These are phyloP conservation scores for Lomentospora prolificans DNA, from an alignment of 2,329 filamentous ascomycete species.

Conservation along the genomic window DNA sequence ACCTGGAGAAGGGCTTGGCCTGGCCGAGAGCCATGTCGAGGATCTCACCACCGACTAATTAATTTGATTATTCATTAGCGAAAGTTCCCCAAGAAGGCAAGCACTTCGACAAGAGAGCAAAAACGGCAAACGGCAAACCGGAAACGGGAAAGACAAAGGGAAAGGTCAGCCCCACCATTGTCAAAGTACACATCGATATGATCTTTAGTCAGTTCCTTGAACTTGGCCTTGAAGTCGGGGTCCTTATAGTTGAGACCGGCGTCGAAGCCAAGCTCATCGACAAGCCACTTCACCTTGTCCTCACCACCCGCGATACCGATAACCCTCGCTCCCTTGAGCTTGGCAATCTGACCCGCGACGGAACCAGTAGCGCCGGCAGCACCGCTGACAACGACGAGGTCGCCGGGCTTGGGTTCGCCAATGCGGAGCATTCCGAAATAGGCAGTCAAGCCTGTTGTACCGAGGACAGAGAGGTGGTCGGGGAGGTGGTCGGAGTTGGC, in stretches of 20 bases:
- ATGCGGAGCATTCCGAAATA: slow-evolving; percentile 66
- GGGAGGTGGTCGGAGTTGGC: slow-evolving; percentile 29
- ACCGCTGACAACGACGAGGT: slow-evolving; percentile 68
- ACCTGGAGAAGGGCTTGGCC: slow-evolving; percentile 53
- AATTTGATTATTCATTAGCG: neutral
- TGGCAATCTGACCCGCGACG: slow-evolving; percentile 69
- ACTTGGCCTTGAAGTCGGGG: slow-evolving; percentile 46
- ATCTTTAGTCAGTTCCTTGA: slow-evolving; percentile 47
- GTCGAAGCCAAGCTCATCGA: slow-evolving; percentile 55
- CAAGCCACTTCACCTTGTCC: slow-evolving; percentile 59
- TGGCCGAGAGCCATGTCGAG: slow-evolving; percentile 54
- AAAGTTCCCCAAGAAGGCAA: slow-evolving; percentile 6
- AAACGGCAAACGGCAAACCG: too few relatives aligned
- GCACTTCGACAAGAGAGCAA: neutral
- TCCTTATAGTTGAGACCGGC: slow-evolving; percentile 62
- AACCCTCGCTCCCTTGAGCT: slow-evolving; percentile 54
- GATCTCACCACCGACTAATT: slow-evolving; percentile 54
- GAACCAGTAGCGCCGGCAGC: slow-evolving; percentile 71
- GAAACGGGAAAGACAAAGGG: too few relatives aligned
- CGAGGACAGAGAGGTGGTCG: slow-evolving; percentile 53
- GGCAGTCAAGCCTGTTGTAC: slow-evolving; percentile 62
- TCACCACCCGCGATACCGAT: slow-evolving; percentile 56
- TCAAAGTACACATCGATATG: slow-evolving; percentile 64
- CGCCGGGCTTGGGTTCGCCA: slow-evolving; percentile 56
- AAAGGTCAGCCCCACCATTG: too few relatives aligned